Evolutionary conservation across 371 early-diverging fungal species (phyloP), one percentile per base, ranked within the genome.

Genomic region (Syncephalastrum contaminatum): DNA sequence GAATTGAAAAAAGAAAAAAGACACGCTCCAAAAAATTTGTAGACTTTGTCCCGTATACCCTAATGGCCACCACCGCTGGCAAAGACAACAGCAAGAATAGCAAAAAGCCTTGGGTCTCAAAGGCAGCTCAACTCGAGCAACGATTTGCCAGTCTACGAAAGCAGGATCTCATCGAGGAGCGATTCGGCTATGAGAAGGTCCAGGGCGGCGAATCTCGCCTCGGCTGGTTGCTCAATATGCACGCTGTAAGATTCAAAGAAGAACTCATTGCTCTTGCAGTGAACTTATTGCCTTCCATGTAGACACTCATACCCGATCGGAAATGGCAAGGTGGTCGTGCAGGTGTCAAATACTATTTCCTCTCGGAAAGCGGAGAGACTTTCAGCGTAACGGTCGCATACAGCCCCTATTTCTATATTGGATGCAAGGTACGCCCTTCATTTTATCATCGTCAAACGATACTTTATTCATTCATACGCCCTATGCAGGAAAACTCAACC

Each of bases 191-290:
- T 60, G 64, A 71, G 13, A 74, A 87, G 50, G 89, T 88, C 64
- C 83, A 85, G 20, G 92, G 92, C 45, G 94, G 94, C 0, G 87
- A 89, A 15, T 79, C 79, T 43, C 83, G 83, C 27, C 69, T 95
- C 15, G 99, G 99, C 1, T 98, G 97, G 97, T 76, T 98, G 45
- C 84, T 96, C 25, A 98, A 98, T 70, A 94, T 96, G 85, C 92
- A 94, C 51, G 81, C 92, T 58, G 92, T 92, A 80, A 22, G 4
- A 18, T 44, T n/a, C n/a, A n/a, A n/a, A n/a, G n/a, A n/a, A n/a
- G n/a, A n/a, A n/a, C n/a, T n/a, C n/a, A n/a, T n/a, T n/a, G n/a
- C n/a, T n/a, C n/a, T n/a, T n/a, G n/a, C n/a, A n/a, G n/a, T n/a
- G n/a, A n/a, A n/a, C n/a, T n/a, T n/a, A n/a, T n/a, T n/a, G n/a